phyloP scores from a whole-genome alignment of 78 protist species.

The Capsaspora owczarzaki region DNA sequence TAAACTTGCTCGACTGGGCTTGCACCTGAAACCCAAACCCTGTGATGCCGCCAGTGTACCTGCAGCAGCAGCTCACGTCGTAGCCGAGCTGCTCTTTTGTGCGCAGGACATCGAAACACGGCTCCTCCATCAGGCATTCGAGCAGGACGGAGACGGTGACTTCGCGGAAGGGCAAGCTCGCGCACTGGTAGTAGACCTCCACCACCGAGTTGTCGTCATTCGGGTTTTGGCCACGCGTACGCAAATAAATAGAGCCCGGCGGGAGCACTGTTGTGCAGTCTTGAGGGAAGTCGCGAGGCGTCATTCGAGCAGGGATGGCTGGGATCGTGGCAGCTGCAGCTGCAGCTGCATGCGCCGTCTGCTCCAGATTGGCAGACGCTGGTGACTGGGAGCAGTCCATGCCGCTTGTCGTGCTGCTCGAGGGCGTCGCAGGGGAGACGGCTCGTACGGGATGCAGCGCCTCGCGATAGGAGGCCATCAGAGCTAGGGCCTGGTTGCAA shows the following conservation, averaged over 20 bases:
- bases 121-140: slow-evolving; percentile 12
- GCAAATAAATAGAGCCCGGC: not conserved
- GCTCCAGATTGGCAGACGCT: too few relatives aligned
- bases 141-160: not conserved
- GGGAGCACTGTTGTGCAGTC: too few relatives aligned
- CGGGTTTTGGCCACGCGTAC: not conserved
- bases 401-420: not conserved
- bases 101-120: slow-evolving; percentile 23
- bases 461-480: too few relatives aligned
- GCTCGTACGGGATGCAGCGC: too few relatives aligned
- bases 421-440: too few relatives aligned
- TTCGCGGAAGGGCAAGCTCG: not conserved
- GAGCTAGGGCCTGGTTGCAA: too few relatives aligned
- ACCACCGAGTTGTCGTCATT: slow-evolving; percentile 7
- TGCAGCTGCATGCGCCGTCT: too few relatives aligned
- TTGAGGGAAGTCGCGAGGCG: too few relatives aligned
- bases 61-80: slow-evolving; percentile 6
- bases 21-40: not conserved
- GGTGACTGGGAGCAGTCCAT: not conserved
- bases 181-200: slow-evolving; percentile 5
- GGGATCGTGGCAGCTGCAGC: not conserved
- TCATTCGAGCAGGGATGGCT: not conserved
- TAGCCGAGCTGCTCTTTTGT: slow-evolving; percentile 19
- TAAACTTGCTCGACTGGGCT: not conserved
- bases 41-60: not conserved